Base-by-base conservation (phyloP, 2,329 filamentous ascomycete genomes). In the Fusarium sp. region DNA sequence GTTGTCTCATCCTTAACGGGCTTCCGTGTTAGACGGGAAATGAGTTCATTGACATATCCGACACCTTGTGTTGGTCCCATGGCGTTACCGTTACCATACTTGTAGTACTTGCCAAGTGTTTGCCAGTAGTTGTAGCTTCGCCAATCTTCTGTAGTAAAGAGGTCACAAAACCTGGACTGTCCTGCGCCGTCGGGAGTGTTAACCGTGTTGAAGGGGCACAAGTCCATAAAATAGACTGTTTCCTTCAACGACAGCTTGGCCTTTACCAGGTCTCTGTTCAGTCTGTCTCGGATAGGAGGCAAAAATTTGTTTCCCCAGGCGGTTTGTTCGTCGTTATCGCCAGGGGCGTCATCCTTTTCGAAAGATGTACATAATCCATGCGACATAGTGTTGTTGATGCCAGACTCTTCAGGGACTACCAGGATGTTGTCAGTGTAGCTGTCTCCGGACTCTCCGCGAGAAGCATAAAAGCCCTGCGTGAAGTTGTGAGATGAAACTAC, bases 161-260 rank as follows among this genome's bases (percentile, higher is more conserved):
- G 83, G 16, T 78, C 77, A 80, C 94, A 98, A 80, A 97, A 97
- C 0, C 84, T 82, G 0, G 93, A 94, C 12, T 91, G 78, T 2
- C 69, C 72, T 2, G 62, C 68, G 7, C 82, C 86, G 5, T 85
- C 80, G 0, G 80, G 76, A 8, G 87, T 84, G 11, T 91, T 89
- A n/a, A 97, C 89, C 0, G 93, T 95, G 72, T 91, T 87, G 81
- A 94, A 97, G 0, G 94, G 91, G 75, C 94, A 98, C 65, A 97
- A 84, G 74, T 97, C 94, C 94, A 98, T 97, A 34, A 98, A 78
- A 61, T 86, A 87, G 60, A 94, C 83, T 1, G 90, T 88, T 34
- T 95, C 90, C 2, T 82, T 75, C 15, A 84, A 76, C 5, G 86
- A 87, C 44, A 97, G 78, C 65, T 91, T 88, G 8, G 87, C 90